Percentiles rank a stretch among this genome's conserved stretches.
phyloP scores from a whole-genome alignment of 2,329 filamentous ascomycete genomes.

The Diplocarpon mali region DNA sequence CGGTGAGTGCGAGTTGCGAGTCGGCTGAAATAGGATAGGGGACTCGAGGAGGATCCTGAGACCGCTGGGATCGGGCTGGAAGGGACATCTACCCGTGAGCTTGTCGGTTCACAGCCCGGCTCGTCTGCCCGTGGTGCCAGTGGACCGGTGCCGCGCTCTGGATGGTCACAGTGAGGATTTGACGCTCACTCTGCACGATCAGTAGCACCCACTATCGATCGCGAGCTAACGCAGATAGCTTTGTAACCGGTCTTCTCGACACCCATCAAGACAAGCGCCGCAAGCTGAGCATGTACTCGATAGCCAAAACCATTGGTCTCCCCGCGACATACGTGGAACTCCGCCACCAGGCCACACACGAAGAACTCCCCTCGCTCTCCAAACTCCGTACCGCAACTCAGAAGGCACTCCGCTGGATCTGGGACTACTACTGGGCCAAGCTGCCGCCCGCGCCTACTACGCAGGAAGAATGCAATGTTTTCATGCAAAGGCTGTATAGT shows the following conservation, averaged over 20 bases:
- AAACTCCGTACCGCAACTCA: conserved; percentile 59
- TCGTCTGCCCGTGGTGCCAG: no score
- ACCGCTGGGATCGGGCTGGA: no score
- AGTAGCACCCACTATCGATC: no score
- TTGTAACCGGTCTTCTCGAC: conserved; percentile 72
- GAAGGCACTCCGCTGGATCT: conserved; percentile 73
- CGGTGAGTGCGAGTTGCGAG: conserved; percentile 38
- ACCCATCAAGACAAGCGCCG: conserved; percentile 55
- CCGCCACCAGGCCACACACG: conserved; percentile 82
- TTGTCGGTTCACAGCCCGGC: no score
- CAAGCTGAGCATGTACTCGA: conserved; percentile 63
- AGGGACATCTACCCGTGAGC: no score
- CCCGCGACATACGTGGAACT: conserved; percentile 78
- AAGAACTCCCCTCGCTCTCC: conserved; percentile 67
- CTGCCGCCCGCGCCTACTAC: conserved; percentile 25
- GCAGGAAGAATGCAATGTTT: conserved; percentile 18
- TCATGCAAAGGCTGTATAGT: conserved; percentile 12
- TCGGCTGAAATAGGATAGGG: neutral
- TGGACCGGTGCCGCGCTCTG: no score
- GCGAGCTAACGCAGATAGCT: conserved; percentile 35
- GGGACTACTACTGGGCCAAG: conserved; percentile 72
- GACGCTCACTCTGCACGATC: neutral
- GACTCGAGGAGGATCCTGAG: no score
- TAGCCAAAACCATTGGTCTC: conserved; percentile 56
- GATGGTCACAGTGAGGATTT: no score